Conservation (phyloP, 2,329 filamentous ascomycete species). For the Elsinoe necatrix region DNA sequence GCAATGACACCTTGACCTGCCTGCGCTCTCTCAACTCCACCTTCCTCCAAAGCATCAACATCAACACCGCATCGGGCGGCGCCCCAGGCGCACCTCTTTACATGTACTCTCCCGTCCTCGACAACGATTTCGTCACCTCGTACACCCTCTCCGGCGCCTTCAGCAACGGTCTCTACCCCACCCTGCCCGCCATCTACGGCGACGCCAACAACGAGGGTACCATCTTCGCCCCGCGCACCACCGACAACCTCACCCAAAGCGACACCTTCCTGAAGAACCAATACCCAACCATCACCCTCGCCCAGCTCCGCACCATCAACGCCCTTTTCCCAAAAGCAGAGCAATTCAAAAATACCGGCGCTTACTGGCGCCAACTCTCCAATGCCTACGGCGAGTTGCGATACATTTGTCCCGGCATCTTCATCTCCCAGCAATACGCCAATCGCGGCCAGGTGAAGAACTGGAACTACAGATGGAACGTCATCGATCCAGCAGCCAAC, state of each 20-base stretch:
- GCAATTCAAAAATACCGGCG: slow-evolving; percentile 41
- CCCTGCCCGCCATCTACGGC: slow-evolving; percentile 48
- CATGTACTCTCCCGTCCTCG: slow-evolving; percentile 45
- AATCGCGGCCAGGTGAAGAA: slow-evolving; percentile 26
- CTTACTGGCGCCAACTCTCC: slow-evolving; percentile 51
- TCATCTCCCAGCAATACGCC: slow-evolving; percentile 40
- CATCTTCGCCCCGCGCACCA: slow-evolving; percentile 46
- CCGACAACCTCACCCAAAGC: slow-evolving; percentile 41
- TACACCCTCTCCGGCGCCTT: slow-evolving; percentile 42
- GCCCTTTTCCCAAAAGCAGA: slow-evolving; percentile 41
- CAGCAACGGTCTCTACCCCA: slow-evolving; percentile 41
- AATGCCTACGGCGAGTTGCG: slow-evolving; percentile 57
- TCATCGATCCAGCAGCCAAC: slow-evolving; percentile 49
- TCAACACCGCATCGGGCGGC: slow-evolving; percentile 39
- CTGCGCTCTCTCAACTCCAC: slow-evolving; percentile 39
- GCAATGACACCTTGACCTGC: slow-evolving; percentile 39
- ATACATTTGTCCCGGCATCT: slow-evolving; percentile 56
- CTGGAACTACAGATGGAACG: slow-evolving; percentile 65
- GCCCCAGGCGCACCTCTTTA: slow-evolving; percentile 38
- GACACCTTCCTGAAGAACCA: slow-evolving; percentile 51
- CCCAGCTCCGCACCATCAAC: slow-evolving; percentile 47
- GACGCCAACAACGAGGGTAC: slow-evolving; percentile 59
- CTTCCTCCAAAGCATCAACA: slow-evolving; percentile 39
- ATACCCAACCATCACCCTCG: slow-evolving; percentile 46
- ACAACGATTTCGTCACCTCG: slow-evolving; percentile 43